Base-by-base conservation (phyloP, 345 rosid species). In the Crucihimalaya himalaica region DNA sequence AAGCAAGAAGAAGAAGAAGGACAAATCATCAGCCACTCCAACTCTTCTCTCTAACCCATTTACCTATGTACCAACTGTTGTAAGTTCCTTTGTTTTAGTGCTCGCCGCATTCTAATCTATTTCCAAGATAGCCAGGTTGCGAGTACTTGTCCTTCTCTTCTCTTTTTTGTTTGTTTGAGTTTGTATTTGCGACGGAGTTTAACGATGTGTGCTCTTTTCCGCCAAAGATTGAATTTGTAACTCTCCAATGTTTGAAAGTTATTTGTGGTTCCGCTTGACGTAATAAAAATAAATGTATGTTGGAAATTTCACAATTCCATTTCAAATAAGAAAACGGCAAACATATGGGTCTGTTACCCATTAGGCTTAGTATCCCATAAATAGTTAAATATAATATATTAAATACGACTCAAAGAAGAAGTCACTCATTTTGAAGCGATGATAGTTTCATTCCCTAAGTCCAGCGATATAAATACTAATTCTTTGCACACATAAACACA, bases 31-130 rank as follows among this genome's bases (percentile, higher is more conserved):
- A 0, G 79, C 79, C 19, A 68, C 69, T 31, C 40, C 46, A 67
- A 40, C 34, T 67, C 73, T 66, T 67, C 81, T 90, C 52, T 79
- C 75, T 74, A 76, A 68, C 56, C 74, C 64, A 68, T 54, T 75
- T 8, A 68, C 57, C 35, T 67, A 66, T 58, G 13, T 66, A 27
- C 63, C 77, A 66, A 47, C 59, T 66, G 11, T 46, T 34, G 8
- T 57, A 4, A 68, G 31, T 52, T 75, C 74, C 23, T 23, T 75
- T 68, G 79, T 53, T 34, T 25, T 75, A 13, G 6, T 75, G 50
- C 74, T 75, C 21, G 70, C 51, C 4, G 69, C 69, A 13, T 75
- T 75, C 64, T 75, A 68, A 60, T 66, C 65, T 34, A 16, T 32
- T 53, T 23, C 23, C 45, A 57, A 15, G 5, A 5, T 54, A 2